Evolutionary conservation across 495 filamentous ascomycete species (phyloP).

Genomic region (Lophium mytilinum): DNA sequence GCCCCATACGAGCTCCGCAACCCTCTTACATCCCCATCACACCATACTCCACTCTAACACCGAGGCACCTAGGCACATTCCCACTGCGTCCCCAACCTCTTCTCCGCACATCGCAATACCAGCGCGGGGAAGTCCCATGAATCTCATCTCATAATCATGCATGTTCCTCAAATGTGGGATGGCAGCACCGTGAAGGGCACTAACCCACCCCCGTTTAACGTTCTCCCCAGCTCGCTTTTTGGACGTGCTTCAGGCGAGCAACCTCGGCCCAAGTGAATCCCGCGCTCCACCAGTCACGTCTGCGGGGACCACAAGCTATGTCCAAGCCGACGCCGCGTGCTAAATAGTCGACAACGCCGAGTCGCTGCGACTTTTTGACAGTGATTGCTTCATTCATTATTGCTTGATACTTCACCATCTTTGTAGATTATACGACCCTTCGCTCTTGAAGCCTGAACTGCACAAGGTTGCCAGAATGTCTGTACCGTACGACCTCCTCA

Average conservation of each 20-base stretch:
- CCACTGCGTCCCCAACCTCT: too few relatives aligned
- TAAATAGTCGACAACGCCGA: not conserved
- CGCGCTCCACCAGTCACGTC: not conserved
- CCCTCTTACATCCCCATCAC: too few relatives aligned
- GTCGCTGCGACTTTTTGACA: not conserved
- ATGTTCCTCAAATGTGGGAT: not conserved
- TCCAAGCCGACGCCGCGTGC: not conserved
- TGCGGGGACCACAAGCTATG: not conserved
- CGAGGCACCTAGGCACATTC: too few relatives aligned
- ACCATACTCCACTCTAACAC: too few relatives aligned
- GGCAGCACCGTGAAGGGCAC: not conserved
- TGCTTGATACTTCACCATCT: not conserved
- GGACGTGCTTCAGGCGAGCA: not conserved
- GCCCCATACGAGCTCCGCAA: too few relatives aligned
- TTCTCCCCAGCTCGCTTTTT: not conserved
- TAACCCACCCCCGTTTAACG: not conserved
- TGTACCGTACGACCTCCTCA: conserved; percentile 13
- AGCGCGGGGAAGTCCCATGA: too few relatives aligned
- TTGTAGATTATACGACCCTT: not conserved
- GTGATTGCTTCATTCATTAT: not conserved
- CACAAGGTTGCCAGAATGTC: conserved; percentile 6
- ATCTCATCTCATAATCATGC: too few relatives aligned
- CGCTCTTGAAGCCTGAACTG: not conserved
- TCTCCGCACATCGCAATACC: too few relatives aligned
- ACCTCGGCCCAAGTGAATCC: not conserved